Base-by-base conservation (phyloP, 1,284 basidiomycete genomes). In the Moesziomyces sp. region DNA sequence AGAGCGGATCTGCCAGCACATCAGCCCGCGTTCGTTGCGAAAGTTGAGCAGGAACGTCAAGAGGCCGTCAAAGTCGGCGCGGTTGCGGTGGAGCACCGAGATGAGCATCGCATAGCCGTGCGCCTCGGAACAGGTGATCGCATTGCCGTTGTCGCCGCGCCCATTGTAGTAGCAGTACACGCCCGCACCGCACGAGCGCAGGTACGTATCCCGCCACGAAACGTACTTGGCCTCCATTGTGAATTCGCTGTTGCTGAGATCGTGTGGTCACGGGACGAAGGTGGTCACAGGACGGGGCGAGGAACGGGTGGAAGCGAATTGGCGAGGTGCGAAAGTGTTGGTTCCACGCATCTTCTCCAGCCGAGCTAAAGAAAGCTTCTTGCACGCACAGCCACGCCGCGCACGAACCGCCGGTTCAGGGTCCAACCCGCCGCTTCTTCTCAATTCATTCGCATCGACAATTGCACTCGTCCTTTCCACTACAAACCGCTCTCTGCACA, bases 51-150 rank as follows among this genome's bases (percentile, higher is more conserved):
- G 80, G 50, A 80, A 81, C 1, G 44, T 11, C 8, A 81, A 50
- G 3, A 81, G 69, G 3, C 76, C 70, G 40, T 81, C 80, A 19
- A 81, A 76, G 40, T 81, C 80, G 6, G 52, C 18, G 16, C 68
- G 71, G 52, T 78, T 80, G 16, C 73, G 52, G 46, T 81, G 79
- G 19, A 81, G 61, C 2, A 74, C 70, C 1, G 78, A 70, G 57
- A 80, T 81, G 26, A 81, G 62, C 78, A 81, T 81, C 0, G 78
- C 79, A 49, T 81, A 81, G 7, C 78, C 79, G 44, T 81, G 79
- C 18, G 79, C 79, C 51, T 81, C 79, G 5, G 78, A 80, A 52
- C 79, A 81, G 6, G 79, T 81, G n/a, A 81, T 64, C 6, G 79
- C 79, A 43, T 81, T 74, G 21, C 78, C 79, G 57, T 81, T 75